Evolutionary conservation across 495 filamentous ascomycete species (phyloP), one percentile per base, ranked within the genome.

Genomic region (Penicillium atrosanguineum): DNA sequence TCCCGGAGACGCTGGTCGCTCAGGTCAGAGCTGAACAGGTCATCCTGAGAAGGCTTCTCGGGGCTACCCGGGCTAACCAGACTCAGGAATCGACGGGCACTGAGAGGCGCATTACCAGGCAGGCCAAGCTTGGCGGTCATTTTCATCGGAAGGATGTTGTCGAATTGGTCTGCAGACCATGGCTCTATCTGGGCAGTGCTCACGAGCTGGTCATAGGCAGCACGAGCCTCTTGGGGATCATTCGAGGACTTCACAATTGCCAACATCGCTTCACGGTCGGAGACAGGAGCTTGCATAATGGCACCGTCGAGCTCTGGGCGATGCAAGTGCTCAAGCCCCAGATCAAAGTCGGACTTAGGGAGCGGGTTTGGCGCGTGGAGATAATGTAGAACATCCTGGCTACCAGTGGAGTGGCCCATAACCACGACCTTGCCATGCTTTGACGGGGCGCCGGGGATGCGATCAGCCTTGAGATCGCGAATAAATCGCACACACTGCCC

Each of bases 321-420:
- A 5, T 49, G 19, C 12, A 69, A 29, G 23, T 67, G 48, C 18
- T 59, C 21, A 11, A 72, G 61, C 9, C 64, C 63, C 9, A 55
- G 25, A 37, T 63, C 60, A 23, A 60, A 67, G 16, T 65, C 51
- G 3, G 51, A 62, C 36, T 42, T 43, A 11, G 68, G 50, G 7
- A 69, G 28, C 19, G 70, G 74, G 45, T 70, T 73, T 2, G 64
- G 53, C 14, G 70, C 52, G 46, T 69, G 55, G n/a, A 89, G 69
- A 61, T 94, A 95, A 50, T 89, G 83, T 68, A 97, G 79, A 29
- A 88, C 83, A 62, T 95, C 91, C 73, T 96, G 94, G 54, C 88
- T 90, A 2, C 94, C 94, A 0, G 87, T 90, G 2, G 87, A 91
- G 57, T 95, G 90, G 9, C 94, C 94, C 80, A 98, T 83, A 11